phyloP scores from a whole-genome alignment of 192 early-diverging fungal species.

The Pecoramyces ruminantium region DNA sequence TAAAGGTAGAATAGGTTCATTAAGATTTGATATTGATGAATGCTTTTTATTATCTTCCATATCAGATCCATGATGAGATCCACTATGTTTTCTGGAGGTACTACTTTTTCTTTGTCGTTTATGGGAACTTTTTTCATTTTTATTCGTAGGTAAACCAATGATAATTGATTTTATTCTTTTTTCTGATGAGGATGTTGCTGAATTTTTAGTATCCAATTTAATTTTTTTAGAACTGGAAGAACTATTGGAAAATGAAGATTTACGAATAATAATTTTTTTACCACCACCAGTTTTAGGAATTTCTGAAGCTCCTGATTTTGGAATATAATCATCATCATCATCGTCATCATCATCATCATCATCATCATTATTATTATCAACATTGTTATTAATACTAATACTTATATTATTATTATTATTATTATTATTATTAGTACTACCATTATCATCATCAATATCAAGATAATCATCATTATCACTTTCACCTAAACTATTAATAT shows the following conservation, averaged over 20 bases:
- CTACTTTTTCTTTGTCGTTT: not conserved
- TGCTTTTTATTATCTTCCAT: not conserved
- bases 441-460: not conserved
- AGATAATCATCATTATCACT: too few species aligned
- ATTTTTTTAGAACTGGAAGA: not conserved
- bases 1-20: not conserved
- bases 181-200: not conserved
- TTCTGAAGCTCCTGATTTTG: too few species aligned
- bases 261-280: not conserved
- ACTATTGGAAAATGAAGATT: not conserved
- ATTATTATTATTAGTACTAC: too few species aligned
- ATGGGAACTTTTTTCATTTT: too few species aligned
- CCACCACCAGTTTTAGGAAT: not conserved
- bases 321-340: too few species aligned
- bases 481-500: not conserved
- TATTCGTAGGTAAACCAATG: not conserved
- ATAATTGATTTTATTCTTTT: not conserved
- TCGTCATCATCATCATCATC: not conserved
- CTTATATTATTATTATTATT: too few species aligned
- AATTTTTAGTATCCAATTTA: not conserved
- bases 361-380: not conserved
- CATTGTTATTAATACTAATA: too few species aligned
- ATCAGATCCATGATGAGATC: not conserved
- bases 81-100: not conserved
- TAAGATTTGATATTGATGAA: not conserved